Percentiles rank a stretch among this genome's conserved stretches.
Conservation (phyloP, 345 rosid species). For the Ceriops tagal region DNA sequence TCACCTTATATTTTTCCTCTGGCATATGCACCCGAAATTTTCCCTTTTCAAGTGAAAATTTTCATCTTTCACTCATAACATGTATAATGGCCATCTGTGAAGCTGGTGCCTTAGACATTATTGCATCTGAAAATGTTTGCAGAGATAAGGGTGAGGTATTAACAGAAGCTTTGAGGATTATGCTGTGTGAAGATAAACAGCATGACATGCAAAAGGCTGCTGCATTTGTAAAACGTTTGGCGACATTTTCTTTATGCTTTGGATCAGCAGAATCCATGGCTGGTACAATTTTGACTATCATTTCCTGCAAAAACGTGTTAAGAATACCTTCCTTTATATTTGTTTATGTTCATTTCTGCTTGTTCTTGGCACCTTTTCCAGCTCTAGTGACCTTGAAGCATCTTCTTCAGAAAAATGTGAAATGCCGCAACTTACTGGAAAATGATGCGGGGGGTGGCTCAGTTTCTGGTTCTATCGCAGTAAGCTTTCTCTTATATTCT, state of each 20-base stretch:
- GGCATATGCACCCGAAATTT: too few species aligned
- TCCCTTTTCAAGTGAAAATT: too few species aligned
- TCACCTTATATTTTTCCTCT: too few species aligned
- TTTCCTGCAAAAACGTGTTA: background rate
- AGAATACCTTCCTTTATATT: background rate
- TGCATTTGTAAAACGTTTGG: conserved; percentile 87
- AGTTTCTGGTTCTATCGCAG: conserved; percentile 78
- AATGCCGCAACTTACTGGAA: conserved; percentile 87
- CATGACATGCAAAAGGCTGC: conserved; percentile 99
- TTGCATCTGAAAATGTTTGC: conserved; percentile 18
- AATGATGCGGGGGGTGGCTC: conserved; percentile 99
- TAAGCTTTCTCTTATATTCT: conserved; percentile 32
- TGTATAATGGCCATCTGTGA: too few species aligned
- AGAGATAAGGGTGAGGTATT: conserved; percentile 85
- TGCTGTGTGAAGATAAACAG: conserved; percentile 91
- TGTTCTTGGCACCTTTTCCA: conserved; percentile 22
- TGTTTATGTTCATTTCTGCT: conserved; percentile 3
- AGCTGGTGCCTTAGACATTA: too few species aligned
- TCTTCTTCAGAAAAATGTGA: conserved; percentile 78
- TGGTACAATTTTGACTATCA: conserved; percentile 34
- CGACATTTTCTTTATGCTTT: conserved; percentile 73
- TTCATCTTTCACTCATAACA: too few species aligned
- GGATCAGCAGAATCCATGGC: conserved; percentile 93
- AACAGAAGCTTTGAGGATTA: conserved; percentile 86
- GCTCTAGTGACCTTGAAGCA: conserved; percentile 77